Conservation (phyloP, 441 rosid genomes). For the Adansonia madagascariensis region DNA sequence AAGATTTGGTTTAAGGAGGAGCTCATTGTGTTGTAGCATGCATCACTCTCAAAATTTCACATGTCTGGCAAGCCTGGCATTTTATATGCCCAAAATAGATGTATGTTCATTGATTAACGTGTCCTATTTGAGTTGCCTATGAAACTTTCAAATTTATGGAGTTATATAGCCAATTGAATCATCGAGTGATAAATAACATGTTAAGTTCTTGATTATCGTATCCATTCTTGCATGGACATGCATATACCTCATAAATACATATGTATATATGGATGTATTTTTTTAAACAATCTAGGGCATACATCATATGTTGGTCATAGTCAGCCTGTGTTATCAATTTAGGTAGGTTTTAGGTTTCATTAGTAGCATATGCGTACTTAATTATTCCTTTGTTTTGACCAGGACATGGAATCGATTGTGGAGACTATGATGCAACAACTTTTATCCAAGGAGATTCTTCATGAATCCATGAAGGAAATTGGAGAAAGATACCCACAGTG, state of each 20-base stretch:
- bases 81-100: not conserved
- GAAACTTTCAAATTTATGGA: not conserved
- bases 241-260: not conserved
- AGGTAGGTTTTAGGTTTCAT: not conserved
- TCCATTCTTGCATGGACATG: not conserved
- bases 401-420: slow-evolving; percentile 93
- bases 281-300: not conserved
- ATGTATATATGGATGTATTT: not conserved
- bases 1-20: not conserved
- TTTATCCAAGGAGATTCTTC: slow-evolving; percentile 85
- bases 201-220: not conserved
- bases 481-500: slow-evolving; percentile 86
- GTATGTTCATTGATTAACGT: not conserved
- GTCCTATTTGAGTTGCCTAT: not conserved
- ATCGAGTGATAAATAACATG: not conserved
- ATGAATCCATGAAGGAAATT: slow-evolving; percentile 94
- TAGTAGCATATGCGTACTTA: not conserved
- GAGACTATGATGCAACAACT: slow-evolving; percentile 98
- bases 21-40: not conserved
- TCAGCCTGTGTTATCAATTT: not conserved
- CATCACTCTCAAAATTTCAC: not conserved
- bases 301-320: not conserved
- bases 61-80: not conserved
- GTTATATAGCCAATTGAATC: not conserved
- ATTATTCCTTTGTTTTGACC: slow-evolving; percentile 4